Evolutionary conservation across 2,329 filamentous ascomycete genomes (phyloP), one percentile per base, ranked within the genome.

Genomic region (Leptographium procerum): DNA sequence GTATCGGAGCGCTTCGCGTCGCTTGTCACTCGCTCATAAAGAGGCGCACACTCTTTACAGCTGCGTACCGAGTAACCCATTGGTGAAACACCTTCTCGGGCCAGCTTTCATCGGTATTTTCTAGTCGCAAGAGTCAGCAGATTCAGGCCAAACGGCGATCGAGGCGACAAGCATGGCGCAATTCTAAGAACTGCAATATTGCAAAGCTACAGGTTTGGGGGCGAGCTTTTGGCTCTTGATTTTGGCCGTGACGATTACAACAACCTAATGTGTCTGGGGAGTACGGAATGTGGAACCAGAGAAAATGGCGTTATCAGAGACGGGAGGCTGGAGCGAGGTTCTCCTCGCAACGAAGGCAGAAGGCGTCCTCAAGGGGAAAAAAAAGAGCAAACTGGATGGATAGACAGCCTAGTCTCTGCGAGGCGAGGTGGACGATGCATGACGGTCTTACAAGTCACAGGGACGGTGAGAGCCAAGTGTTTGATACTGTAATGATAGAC

Each of bases 1-100:
- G 65, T 71, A 43, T 65, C 67, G 34, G 69, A 70, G 29, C 65
- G 69, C n/a, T 71, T 71, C 56, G 65, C 66, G 19, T 61, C 66
- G 31, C 53, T 69, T 36, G 59, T 57, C 22, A n/a, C 40, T 19
- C 57, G 59, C 19, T 11, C 54, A 5, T 56, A 24, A 28, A 52
- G 33, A 26, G 28, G 40, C 33, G 13, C 19, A 11, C 19, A n/a
- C n/a, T n/a, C n/a, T 26, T 24, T 10, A 19, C 9, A 14, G 24
- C 24, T 24, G 5, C 52, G 33, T 19, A 13, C 10, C 48, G 11
- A 16, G 16, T 33, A 16, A 8, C 9, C 31, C 6, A 33, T 43
- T 33, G 22, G 11, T 16, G 9, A 22, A 22, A 24, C 13, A 36
- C 9, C 10, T 24, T 26, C 28, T 48, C 45, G n/a, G n/a, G n/a